Base-by-base conservation (phyloP, 306 rosid species). In the Trifolium repens region DNA sequence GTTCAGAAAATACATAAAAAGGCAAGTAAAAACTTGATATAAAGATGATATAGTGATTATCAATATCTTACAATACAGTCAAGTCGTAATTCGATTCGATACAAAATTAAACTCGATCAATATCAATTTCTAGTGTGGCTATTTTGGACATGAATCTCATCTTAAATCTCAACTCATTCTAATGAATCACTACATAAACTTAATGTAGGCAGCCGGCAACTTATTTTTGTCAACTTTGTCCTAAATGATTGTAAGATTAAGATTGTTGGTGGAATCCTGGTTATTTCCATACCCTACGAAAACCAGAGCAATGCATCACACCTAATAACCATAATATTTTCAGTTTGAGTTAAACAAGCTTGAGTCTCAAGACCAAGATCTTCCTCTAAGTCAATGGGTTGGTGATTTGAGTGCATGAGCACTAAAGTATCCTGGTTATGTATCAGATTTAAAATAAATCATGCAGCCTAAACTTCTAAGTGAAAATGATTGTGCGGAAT, bases 11-110 rank as follows among this genome's bases (percentile, higher is more conserved):
- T 10, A 70, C 46, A 50, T 32, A 73, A 24, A 13, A 50, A 73
- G n/a, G 52, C 80, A 19, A 17, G 15, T 77, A 22, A 69, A 83
- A 42, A 24, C 39, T 35, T 22, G 34, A 24, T 66, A 59, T 49
- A 66, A 52, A 22, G 71, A 74, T 49, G 53, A 52, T 35, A 74
- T 73, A 74, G 55, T 30, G 2, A 15, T 61, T 7, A 61, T 61
- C 67, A 7, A 5, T 32, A 61, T 32, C 22, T 61, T 61, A 61
- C 12, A 32, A 7, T 4, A 32, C 67, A 61, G 1, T 12, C 12
- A 34, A 35, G 13, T 61, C 11, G 7, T 32, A 61, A 11, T 8
- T 61, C 22, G 19, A 15, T 32, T 32, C 11, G 22, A 34, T 61
- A 15, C 19, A 61, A 61, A 32, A 14, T 30, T 8, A 34, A 34